Evolutionary conservation across 108 stramenopile species (phyloP), one percentile per base, ranked within the genome.

Genomic region (Ochromonas danica): DNA sequence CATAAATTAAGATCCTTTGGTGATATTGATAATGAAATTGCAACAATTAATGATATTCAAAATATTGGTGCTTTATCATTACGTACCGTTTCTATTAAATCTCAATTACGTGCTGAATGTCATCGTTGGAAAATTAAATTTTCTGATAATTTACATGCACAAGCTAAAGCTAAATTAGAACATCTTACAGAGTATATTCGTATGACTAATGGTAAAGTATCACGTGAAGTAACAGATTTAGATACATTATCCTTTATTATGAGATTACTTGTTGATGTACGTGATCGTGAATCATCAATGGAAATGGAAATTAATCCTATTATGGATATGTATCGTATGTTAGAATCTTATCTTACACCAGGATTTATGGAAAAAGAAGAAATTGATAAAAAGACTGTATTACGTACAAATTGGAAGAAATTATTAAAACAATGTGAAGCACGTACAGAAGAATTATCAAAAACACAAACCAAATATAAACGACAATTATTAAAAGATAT

Each of bases 271-370:
- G 82, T 81, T 71, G 87, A 89, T 83, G 83, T 90, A 42, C 89
- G 89, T 6, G 84, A 81, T 25, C 82, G 84, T 3, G 89, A 90
- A 42, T 81, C 85, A 35, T 81, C 79, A 40, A 89, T 90, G 30
- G 87, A 89, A 30, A 80, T 85, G 77, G 87, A 90, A 78, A 93
- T 94, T 30, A 78, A 86, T 39, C 93, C 94, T 43, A 90, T 95
- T 45, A 89, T 93, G 89, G 90, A 92, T 42, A 92, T 95, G 93
- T 95, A 95, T 85, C 86, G 72, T 62, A 91, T 95, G 93, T 91
- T 95, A 40, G 94, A 94, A 82, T 77, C 85, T 61, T 89, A 93
- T 83, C 82, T 94, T n/a, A 87, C 92, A 40, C 70, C 90, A 22
- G 89, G 30, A 36, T 93, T 92, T 81, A 93, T 94, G 91, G 91